Evolutionary conservation across 352 stramenopile genomes (phyloP).

Genomic region (Globisporangium ultimum): DNA sequence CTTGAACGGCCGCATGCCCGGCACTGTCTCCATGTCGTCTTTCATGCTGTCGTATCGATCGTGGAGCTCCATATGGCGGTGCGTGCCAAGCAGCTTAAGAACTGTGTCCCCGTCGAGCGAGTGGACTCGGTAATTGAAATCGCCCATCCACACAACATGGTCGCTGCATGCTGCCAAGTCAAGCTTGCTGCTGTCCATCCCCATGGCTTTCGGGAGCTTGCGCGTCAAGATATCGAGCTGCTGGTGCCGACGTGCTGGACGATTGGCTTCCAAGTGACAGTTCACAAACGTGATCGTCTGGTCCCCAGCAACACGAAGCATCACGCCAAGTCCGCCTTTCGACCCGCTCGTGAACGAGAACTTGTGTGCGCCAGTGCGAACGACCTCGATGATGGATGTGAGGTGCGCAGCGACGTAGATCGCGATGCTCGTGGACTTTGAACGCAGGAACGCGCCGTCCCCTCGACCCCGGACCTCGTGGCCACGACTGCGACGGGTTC

Average conservation of each 20-base stretch:
- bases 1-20: constrained; percentile 33
- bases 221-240: constrained; percentile 50
- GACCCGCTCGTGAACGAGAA: constrained; percentile 53
- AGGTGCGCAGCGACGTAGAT: constrained; percentile 51
- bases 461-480: constrained; percentile 54
- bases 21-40: constrained; percentile 37
- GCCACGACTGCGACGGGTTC: constrained; percentile 4
- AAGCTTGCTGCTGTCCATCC: constrained; percentile 9
- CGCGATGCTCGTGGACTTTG: constrained; percentile 66
- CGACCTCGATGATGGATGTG: constrained; percentile 32
- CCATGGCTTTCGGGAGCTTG: constrained; percentile 45
- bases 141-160: constrained; percentile 78
- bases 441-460: constrained; percentile 54
- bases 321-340: constrained; percentile 59
- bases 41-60: constrained; percentile 68
- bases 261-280: constrained; percentile 70
- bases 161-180: constrained; percentile 58
- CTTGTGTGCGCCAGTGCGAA: constrained; percentile 50
- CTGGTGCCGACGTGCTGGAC: constrained; percentile 35
- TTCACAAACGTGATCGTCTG: constrained; percentile 67
- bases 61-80: constrained; percentile 53
- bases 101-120: constrained; percentile 44
- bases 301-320: constrained; percentile 36
- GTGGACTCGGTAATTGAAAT: constrained; percentile 78
- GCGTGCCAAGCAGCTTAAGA: constrained; percentile 33